Conservation (phyloP, 2,329 filamentous ascomycete genomes). For the Calonectria crousiana region DNA sequence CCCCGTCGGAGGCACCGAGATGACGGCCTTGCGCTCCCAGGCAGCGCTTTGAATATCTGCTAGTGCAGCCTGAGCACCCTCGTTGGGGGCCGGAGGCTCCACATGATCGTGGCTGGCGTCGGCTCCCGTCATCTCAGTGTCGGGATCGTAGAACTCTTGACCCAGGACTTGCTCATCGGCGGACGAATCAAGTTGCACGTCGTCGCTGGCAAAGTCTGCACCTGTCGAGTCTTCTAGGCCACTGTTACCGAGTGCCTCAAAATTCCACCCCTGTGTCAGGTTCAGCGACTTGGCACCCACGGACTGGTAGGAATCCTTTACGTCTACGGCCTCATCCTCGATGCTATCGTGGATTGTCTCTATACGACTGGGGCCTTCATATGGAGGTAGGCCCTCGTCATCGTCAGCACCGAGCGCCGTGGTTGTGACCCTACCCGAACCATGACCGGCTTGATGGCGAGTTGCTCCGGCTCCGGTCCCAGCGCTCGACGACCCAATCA, state of each 20-base stretch:
- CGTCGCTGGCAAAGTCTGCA: conserved; percentile 57
- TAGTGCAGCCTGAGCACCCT: conserved; percentile 30
- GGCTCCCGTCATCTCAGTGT: conserved; percentile 47
- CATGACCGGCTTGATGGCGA: conserved; percentile 72
- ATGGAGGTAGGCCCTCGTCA: conserved; percentile 50
- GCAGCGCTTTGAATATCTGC: conserved; percentile 47
- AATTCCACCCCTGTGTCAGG: conserved; percentile 60
- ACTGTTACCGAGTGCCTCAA: conserved; percentile 52
- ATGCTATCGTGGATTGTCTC: conserved; percentile 56
- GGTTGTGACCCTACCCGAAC: conserved; percentile 60
- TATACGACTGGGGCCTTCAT: conserved; percentile 40
- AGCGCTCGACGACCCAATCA: conserved; percentile 91
- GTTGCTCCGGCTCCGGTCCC: conserved; percentile 81
- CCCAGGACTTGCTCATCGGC: conserved; percentile 48
- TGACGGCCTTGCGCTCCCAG: conserved; percentile 52
- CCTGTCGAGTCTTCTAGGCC: conserved; percentile 47
- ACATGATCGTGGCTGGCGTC: conserved; percentile 28
- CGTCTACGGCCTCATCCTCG: conserved; percentile 62
- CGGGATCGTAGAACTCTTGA: conserved; percentile 42
- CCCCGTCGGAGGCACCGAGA: conserved; percentile 54
- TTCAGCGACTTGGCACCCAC: conserved; percentile 47
- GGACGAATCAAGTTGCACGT: conserved; percentile 56
- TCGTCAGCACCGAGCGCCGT: conserved; percentile 44
- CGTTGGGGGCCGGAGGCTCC: conserved; percentile 28
- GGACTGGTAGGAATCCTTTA: conserved; percentile 49